Conservation (phyloP, 1,139 yeast species). For the Geotrichum fermentans region DNA sequence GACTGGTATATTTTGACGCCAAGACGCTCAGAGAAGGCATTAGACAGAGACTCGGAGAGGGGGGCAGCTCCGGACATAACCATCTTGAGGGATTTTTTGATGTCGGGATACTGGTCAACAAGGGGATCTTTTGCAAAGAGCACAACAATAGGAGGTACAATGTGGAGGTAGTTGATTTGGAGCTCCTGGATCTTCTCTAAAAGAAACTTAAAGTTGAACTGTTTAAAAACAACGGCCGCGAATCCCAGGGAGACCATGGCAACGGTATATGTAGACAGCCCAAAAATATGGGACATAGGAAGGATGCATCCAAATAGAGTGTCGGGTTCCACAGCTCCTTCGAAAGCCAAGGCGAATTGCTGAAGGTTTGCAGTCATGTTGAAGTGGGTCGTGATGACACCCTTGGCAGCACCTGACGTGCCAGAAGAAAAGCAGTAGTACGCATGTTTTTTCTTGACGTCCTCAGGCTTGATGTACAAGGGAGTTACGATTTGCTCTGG, state of each 20-base stretch:
- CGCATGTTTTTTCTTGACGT: constrained; percentile 30
- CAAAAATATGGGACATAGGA: constrained; percentile 42
- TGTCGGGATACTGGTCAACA: constrained; percentile 32
- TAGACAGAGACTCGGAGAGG: constrained; percentile 30
- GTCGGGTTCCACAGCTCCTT: constrained; percentile 14
- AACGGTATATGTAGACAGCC: constrained; percentile 32
- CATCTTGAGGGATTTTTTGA: constrained; percentile 26
- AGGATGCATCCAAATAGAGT: constrained; percentile 28
- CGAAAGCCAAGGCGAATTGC: constrained; percentile 23
- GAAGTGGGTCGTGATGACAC: constrained; percentile 60
- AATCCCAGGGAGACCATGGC: constrained; percentile 27
- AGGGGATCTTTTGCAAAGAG: constrained; percentile 39
- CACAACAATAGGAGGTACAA: constrained; percentile 41
- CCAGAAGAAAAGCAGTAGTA: constrained; percentile 62
- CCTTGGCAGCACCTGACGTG: constrained; percentile 71
- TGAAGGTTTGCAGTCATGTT: constrained; percentile 36
- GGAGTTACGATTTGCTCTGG: neutral
- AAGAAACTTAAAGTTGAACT: constrained; percentile 35
- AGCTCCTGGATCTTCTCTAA: constrained; percentile 31
- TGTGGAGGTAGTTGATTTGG: constrained; percentile 29
- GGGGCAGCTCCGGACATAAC: constrained; percentile 41
- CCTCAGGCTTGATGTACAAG: constrained; percentile 20
- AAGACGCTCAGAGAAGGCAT: constrained; percentile 28
- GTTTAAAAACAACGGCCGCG: constrained; percentile 32
- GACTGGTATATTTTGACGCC: constrained; percentile 46